A percentile compares a stretch with the other conserved stretches of the same genome.
Evolutionary conservation across 140 eudicot species (phyloP).

Genomic region (Erigeron philadelphicus): DNA sequence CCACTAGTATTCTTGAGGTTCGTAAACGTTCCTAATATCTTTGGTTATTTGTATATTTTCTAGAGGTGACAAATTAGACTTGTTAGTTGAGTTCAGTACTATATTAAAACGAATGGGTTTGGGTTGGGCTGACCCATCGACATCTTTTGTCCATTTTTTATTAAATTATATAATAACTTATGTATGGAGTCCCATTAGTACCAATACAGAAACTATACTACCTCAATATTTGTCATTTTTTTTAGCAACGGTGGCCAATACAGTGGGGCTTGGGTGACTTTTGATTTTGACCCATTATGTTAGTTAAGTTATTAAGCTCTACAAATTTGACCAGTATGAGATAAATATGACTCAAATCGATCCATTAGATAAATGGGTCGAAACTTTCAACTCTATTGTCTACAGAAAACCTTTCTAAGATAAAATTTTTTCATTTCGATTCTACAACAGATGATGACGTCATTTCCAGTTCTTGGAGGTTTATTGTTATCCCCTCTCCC

Average conservation of each 20-base stretch:
- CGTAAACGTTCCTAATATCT: constrained; percentile 1
- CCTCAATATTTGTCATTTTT: background rate
- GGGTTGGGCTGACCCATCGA: constrained; percentile 8
- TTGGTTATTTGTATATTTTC: background rate
- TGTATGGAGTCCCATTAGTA: background rate
- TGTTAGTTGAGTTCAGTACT: constrained; percentile 2
- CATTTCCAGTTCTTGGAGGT: constrained; percentile 51
- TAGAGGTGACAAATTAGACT: constrained; percentile 17
- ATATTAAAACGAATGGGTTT: background rate
- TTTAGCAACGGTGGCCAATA: background rate
- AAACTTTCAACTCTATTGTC: background rate
- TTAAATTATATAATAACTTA: background rate
- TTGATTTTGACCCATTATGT: background rate
- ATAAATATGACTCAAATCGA: background rate
- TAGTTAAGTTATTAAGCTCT: background rate
- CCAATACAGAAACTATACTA: background rate
- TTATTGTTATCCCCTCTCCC: constrained; percentile 76
- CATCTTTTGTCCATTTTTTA: background rate
- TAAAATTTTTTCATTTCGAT: background rate
- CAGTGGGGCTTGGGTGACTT: background rate
- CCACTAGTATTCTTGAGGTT: constrained; percentile 86
- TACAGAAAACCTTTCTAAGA: background rate
- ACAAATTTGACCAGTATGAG: constrained; percentile 4
- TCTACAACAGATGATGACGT: constrained; percentile 77
- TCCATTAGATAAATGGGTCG: background rate